Evolutionary conservation across 1,284 basidiomycete genomes (phyloP), one percentile per base, ranked within the genome.

Genomic region (Xanthoconium separans): DNA sequence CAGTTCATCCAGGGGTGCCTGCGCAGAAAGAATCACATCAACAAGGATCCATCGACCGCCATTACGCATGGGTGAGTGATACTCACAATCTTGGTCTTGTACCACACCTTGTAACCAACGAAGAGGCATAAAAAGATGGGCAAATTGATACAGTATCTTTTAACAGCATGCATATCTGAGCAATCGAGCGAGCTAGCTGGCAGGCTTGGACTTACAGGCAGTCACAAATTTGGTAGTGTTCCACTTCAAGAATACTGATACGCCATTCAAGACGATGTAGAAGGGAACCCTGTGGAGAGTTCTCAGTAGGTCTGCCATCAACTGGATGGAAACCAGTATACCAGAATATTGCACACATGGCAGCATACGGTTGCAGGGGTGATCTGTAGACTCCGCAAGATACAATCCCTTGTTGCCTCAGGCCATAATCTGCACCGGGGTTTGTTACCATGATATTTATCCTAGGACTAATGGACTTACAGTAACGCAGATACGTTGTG

Each of bases 401-500:
- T 59, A 79, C 74, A 57, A 84, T 70, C 20, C 81, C 82, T 62
- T 89, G 86, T 33, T 61, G 70, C 64, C 76, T 78, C 65, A 82
- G 69, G 22, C 84, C 87, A 59, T 80, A 77, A 70, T 84, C 56
- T 71, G 36, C 13, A 22, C 16, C 16, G 11, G 13, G 6, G n/a
- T 65, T 69, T 72, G 47, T 41, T 11, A 47, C 3, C 20, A 65
- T 70, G 33, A 69, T 34, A 5, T 46, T 51, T 10, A 16, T 40
- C 16, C 37, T 24, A 9, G 18, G 9, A 16, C 11, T 31, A 6
- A 42, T 16, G 4, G 2, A 51, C 68, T 53, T 36, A 70, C 69
- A 78, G 73, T 82, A 84, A 58, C 78, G 76, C 27, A 81, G 63
- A 65, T 81, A 83, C 1, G 77, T 73, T 30, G 73, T 51, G 48